Evolutionary conservation across 2,329 filamentous ascomycete species (phyloP).

Genomic region (Macroventuria anomochaeta): DNA sequence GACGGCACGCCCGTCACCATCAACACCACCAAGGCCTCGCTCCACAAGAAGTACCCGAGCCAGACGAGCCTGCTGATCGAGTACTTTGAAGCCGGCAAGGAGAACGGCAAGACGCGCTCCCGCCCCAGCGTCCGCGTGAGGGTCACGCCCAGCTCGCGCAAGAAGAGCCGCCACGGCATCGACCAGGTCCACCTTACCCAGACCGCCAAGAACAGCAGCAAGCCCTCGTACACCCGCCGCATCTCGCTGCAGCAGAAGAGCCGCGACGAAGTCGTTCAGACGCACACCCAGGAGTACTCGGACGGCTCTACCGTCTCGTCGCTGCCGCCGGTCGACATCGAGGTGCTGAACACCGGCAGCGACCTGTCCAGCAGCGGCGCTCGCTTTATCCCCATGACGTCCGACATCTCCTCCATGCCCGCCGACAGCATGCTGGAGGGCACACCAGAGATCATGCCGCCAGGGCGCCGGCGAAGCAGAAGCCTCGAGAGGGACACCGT

Average conservation of each 20-base stretch:
- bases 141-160: slow-evolving; percentile 73
- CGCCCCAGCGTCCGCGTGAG: slow-evolving; percentile 82
- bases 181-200: slow-evolving; percentile 90
- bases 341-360: slow-evolving; percentile 76
- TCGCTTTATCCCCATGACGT: slow-evolving; percentile 71
- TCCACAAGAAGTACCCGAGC: slow-evolving; percentile 65
- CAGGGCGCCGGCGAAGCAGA: slow-evolving; percentile 57
- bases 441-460: slow-evolving; percentile 53
- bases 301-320: slow-evolving; percentile 79
- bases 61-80: slow-evolving; percentile 93
- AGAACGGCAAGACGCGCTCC: slow-evolving; percentile 65
- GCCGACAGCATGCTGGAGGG: slow-evolving; percentile 73
- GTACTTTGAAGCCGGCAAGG: slow-evolving; percentile 86
- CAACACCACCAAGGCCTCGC: slow-evolving; percentile 70
- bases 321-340: slow-evolving; percentile 81
- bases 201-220: slow-evolving; percentile 70
- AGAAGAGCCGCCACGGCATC: slow-evolving; percentile 60
- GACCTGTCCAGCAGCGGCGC: slow-evolving; percentile 69
- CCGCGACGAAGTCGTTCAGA: slow-evolving; percentile 43
- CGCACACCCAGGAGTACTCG: slow-evolving; percentile 63
- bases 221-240: slow-evolving; percentile 71
- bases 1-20: slow-evolving; percentile 94
- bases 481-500: slow-evolving; percentile 55
- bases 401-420: slow-evolving; percentile 86
- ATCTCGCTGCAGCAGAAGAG: slow-evolving; percentile 65